Evolutionary conservation across 495 filamentous ascomycete species (phyloP), one percentile per base, ranked within the genome.

Genomic region (Penicillium longicatenatum): DNA sequence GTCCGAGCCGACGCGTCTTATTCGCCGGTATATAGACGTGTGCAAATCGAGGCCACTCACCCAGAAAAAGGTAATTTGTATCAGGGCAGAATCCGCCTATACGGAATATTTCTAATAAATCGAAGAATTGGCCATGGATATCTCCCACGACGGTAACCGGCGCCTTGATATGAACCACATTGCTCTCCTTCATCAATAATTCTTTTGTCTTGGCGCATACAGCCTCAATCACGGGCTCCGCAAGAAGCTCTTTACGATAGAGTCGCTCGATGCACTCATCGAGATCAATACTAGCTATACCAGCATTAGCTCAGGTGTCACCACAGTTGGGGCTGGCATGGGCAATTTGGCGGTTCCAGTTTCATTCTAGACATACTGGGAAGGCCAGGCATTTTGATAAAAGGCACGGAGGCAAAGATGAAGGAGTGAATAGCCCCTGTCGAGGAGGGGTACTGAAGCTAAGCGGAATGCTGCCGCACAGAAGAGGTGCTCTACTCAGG

Each of bases 181-280:
- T 98, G 81, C 93, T 97, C 84, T 98, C 94, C 70, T 94, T 95
- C 94, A 98, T 98, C 60, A 98, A 81, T 54, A 98, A 82, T 74
- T 98, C 94, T 63, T 98, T 98, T 12, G 95, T 92, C 73, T 98
- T 98, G 66, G 94, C 92, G 72, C 94, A 98, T 85, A 98, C 95
- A 66, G 95, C 94, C 76, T 98, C 94, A 71, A 98, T 93, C 43
- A 98, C 95, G 8, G 93, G 96, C 75, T 98, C 94, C 46, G 95
- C 94, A 22, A 98, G 81, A 50, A 98, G 82, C 70, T 98, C 93
- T 73, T 97, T 98, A 58, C 91, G 90, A 74, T 98, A 97, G 24
- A 98, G 85, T 55, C 94, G 86, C 66, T 89, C 84, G 75, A 98
- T 97, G 76, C 94, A 98, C 81, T 97, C 91, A 77, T 98, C 94